These are phyloP conservation scores for Vitis hybrid DNA, from an alignment of 177 flowering plant species.

Conservation along the genomic window DNA sequence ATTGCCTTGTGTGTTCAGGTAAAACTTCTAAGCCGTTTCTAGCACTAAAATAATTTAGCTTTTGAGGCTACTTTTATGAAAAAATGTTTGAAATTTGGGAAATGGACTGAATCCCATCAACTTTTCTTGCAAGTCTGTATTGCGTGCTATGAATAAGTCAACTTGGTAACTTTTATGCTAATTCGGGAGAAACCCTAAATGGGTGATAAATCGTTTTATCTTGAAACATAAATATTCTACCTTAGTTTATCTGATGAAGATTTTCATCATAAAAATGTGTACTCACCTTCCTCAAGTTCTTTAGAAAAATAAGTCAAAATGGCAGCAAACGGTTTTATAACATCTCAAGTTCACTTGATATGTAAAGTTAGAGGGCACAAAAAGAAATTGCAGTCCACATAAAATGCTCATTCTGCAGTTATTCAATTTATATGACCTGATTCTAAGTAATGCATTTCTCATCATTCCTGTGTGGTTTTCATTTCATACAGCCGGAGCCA, in stretches of 20 bases:
- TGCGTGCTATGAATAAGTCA: not conserved
- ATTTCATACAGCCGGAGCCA: slow-evolving; percentile 74
- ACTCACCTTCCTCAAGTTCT: too few relatives aligned
- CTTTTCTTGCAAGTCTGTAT: not conserved
- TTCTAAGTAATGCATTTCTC: not conserved
- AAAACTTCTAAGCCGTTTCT: slow-evolving; percentile 7
- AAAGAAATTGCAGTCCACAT: too few relatives aligned
- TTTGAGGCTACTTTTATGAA: too few relatives aligned
- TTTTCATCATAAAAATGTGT: too few relatives aligned
- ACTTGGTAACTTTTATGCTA: not conserved
- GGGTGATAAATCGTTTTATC: too few relatives aligned
- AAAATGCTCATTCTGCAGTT: not conserved
- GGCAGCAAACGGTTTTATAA: too few relatives aligned
- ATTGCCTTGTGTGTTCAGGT: slow-evolving; percentile 98
- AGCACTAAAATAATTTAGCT: not conserved
- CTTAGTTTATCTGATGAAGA: too few relatives aligned
- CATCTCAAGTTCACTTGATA: too few relatives aligned
- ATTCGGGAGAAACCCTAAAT: too few relatives aligned
- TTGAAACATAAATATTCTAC: too few relatives aligned
- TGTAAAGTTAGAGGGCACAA: too few relatives aligned
- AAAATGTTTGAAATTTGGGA: not conserved
- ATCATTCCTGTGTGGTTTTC: not conserved
- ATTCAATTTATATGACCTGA: not conserved
- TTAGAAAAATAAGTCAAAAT: too few relatives aligned
- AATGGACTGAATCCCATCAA: not conserved